Evolutionary conservation across 2,329 filamentous ascomycete genomes (phyloP).

Genomic region (Aspergillus sp.): DNA sequence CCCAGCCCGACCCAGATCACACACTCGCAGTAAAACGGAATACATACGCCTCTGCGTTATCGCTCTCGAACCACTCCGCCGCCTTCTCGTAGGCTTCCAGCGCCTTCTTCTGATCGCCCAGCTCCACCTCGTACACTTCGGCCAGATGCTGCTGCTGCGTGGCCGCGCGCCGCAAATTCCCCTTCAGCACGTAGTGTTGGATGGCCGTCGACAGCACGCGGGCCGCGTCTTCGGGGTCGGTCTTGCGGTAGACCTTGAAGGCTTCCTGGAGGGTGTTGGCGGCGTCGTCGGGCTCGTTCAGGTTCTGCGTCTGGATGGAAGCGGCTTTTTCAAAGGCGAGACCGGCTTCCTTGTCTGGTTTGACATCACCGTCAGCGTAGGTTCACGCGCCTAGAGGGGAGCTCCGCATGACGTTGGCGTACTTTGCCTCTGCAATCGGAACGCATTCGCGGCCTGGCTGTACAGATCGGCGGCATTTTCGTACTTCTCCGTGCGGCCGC

Average conservation of each 20-base stretch:
- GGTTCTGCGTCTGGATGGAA: conserved; percentile 71
- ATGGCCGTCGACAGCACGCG: conserved; percentile 78
- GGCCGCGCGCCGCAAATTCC: conserved; percentile 87
- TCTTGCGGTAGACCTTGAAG: conserved; percentile 91
- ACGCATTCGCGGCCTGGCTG: conserved; percentile 85
- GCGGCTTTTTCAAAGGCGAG: conserved; percentile 84
- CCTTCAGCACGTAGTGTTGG: conserved; percentile 80
- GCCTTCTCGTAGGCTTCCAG: conserved; percentile 81
- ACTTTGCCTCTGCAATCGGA: conserved; percentile 84
- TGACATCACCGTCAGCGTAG: neutral
- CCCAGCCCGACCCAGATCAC: neutral
- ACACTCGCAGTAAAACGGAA: neutral
- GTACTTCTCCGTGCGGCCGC: conserved; percentile 82
- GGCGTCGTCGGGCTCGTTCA: conserved; percentile 90
- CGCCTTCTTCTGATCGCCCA: conserved; percentile 75
- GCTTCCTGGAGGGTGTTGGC: conserved; percentile 86
- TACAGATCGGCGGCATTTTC: conserved; percentile 87
- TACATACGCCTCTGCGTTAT: conserved; percentile 74
- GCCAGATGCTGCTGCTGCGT: conserved; percentile 86
- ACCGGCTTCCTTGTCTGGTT: conserved; percentile 76
- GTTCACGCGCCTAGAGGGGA: neutral
- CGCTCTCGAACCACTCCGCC: conserved; percentile 83
- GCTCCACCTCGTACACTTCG: conserved; percentile 79
- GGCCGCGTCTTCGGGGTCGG: conserved; percentile 77
- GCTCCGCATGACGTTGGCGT: conserved; percentile 27